Base-by-base conservation (phyloP, 2,329 filamentous ascomycete genomes). In the Fusarium gaditjirri region DNA sequence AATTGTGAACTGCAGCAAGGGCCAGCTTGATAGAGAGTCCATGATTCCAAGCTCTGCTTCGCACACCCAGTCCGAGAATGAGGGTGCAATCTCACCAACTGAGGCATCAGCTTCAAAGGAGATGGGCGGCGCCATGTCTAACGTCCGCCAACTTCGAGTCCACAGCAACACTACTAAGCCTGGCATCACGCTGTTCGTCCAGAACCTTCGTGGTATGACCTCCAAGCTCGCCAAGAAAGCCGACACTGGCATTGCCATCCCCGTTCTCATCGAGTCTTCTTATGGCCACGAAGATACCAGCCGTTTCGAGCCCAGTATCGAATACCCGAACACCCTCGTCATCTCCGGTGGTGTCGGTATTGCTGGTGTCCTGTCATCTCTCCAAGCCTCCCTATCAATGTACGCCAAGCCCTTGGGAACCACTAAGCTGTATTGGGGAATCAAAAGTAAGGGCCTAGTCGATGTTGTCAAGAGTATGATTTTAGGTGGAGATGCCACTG, bases 261-360 rank as follows among this genome's bases (percentile, higher is more conserved):
- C 78, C 1, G 70, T 81, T 1, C 67, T 81, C 2, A 64, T 81
- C 13, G 79, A 81, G 55, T 70, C 65, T 3, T 76, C 76, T 21
- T 81, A 81, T 41, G 77, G 75, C 3, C 75, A 77, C 19, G 72
- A 78, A 29, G 73, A 71, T 39, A 67, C 66, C 16, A 71, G 67
- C 1, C 65, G 68, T 5, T 74, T 77, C 12, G 46, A 53, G 4
- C 76, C 75, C 5, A 76, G 64, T 1, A 44, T 56, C 6, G 63
- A 77, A 31, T 79, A 75, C 44, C 75, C 78, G 10, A 77, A 77
- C 36, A 55, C 78, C 1, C 55, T 80, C 11, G 76, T 72, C 60
- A 78, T 80, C 10, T 78, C 78, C 0, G 79, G 79, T 6, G 79
- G 79, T 31, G 79, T 80, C 10, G 79, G 79, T 21, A 64, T 80